Evolutionary conservation across 331 rosid genomes (phyloP).

Genomic region (Ulmus americana): DNA sequence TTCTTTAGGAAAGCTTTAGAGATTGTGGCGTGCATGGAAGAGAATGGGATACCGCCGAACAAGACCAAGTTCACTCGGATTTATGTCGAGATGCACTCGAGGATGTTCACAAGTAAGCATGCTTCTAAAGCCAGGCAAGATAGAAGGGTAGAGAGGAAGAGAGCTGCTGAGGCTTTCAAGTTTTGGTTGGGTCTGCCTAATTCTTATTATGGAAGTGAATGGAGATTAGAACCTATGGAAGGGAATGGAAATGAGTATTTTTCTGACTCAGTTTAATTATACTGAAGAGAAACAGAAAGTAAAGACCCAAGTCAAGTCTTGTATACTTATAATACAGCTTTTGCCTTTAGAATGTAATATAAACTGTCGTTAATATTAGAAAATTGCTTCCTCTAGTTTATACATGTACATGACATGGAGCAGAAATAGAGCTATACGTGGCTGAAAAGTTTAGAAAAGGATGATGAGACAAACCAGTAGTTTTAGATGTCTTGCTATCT

Average conservation of each 20-base stretch:
- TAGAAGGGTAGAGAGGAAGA: conserved; percentile 78
- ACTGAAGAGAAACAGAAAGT: background rate
- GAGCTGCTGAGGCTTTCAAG: conserved; percentile 96
- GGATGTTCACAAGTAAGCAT: conserved; percentile 95
- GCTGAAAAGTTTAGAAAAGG: background rate
- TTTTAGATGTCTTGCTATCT: background rate
- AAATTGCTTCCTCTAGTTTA: background rate
- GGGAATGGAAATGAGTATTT: conserved; percentile 45
- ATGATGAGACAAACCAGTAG: no score
- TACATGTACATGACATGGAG: background rate
- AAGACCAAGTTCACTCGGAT: conserved; percentile 86
- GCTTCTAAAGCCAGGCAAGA: conserved; percentile 92
- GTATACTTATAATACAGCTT: background rate
- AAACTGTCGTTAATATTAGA: background rate
- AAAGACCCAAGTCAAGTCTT: background rate
- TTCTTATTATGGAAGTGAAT: conserved; percentile 90
- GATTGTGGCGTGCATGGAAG: conserved; percentile 98
- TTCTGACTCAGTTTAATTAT: conserved; percentile 26
- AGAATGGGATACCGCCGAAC: conserved; percentile 81
- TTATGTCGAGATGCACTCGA: conserved; percentile 96
- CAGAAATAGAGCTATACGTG: background rate
- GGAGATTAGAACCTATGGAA: conserved; percentile 62
- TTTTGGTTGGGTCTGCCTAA: conserved; percentile 96
- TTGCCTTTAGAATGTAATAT: background rate
- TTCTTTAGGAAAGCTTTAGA: conserved; percentile 87